phyloP scores from a whole-genome alignment of 371 early-diverging fungal genomes.

The Mortierella sp. region DNA sequence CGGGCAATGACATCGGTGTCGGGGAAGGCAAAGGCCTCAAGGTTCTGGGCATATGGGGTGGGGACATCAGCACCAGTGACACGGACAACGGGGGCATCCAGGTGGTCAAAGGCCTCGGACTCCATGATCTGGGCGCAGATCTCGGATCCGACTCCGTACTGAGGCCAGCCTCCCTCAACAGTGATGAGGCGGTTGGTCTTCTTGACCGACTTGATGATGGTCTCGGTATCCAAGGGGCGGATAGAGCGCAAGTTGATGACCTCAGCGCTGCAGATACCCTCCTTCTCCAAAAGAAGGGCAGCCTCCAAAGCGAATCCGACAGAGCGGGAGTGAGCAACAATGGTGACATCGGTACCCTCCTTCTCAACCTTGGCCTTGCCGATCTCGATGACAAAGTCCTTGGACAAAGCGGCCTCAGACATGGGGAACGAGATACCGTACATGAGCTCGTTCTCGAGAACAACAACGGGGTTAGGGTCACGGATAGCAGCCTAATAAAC shows the following conservation, averaged over 20 bases:
- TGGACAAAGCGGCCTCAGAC: constrained; percentile 84
- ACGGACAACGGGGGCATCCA: constrained; percentile 97
- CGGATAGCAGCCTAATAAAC: constrained; percentile 94
- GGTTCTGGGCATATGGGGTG: constrained; percentile 98
- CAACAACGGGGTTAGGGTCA: constrained; percentile 98
- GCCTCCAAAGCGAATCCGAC: constrained; percentile 95
- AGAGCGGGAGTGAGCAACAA: constrained; percentile 96
- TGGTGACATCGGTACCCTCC: constrained; percentile 93
- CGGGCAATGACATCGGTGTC: constrained; percentile 88
- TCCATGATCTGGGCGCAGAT: constrained; percentile 98
- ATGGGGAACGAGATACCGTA: constrained; percentile 95
- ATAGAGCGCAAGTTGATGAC: constrained; percentile 99
- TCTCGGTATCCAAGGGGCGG: constrained; percentile 96
- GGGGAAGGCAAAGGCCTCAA: constrained; percentile 95
- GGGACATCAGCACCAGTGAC: constrained; percentile 99
- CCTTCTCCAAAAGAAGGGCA: constrained; percentile 89
- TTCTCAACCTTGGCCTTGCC: constrained; percentile 98
- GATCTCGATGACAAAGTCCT: constrained; percentile 94
- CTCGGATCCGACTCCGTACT: constrained; percentile 98
- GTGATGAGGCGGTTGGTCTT: constrained; percentile 99
- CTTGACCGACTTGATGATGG: constrained; percentile 94
- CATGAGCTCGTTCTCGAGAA: constrained; percentile 99
- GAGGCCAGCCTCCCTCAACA: constrained; percentile 99
- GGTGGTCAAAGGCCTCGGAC: constrained; percentile 95
- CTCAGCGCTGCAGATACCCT: constrained; percentile 80